Evolutionary conservation across 495 filamentous ascomycete species (phyloP).

Genomic region (Thozetella sp.): DNA sequence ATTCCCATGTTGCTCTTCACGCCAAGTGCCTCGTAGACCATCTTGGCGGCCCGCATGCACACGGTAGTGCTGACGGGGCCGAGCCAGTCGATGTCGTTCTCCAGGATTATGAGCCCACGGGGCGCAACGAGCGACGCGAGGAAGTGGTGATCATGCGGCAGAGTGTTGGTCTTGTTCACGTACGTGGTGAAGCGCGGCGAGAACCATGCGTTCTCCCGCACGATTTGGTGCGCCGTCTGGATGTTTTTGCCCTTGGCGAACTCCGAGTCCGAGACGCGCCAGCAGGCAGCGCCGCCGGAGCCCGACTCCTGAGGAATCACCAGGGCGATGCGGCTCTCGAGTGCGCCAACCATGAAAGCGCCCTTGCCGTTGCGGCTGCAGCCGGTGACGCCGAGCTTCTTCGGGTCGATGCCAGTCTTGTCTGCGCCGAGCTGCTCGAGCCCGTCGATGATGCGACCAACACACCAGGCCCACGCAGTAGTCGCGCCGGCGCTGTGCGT

Average conservation of each 20-base stretch:
- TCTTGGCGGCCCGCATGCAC: slow-evolving; percentile 56
- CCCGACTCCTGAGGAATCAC: slow-evolving; percentile 56
- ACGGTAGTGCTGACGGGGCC: slow-evolving; percentile 48
- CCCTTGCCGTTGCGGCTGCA: slow-evolving; percentile 59
- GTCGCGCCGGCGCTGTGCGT: slow-evolving; percentile 47
- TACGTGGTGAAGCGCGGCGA: slow-evolving; percentile 40
- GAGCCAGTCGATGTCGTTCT: slow-evolving; percentile 60
- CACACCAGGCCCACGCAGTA: slow-evolving; percentile 56
- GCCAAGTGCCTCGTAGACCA: slow-evolving; percentile 52
- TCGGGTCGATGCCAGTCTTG: slow-evolving; percentile 45
- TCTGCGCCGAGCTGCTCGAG: slow-evolving; percentile 42
- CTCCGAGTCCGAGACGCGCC: slow-evolving; percentile 46
- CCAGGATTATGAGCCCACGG: slow-evolving; percentile 45
- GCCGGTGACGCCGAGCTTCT: slow-evolving; percentile 48
- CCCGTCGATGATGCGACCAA: slow-evolving; percentile 52
- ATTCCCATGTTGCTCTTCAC: slow-evolving; percentile 50
- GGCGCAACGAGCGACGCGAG: slow-evolving; percentile 48
- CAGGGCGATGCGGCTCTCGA: slow-evolving; percentile 50
- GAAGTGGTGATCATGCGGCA: slow-evolving; percentile 54
- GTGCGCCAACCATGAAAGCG: slow-evolving; percentile 50
- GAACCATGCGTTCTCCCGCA: slow-evolving; percentile 56
- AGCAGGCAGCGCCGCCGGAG: slow-evolving; percentile 50
- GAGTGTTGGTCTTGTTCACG: slow-evolving; percentile 31
- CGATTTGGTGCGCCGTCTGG: slow-evolving; percentile 50
- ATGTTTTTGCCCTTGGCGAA: slow-evolving; percentile 46